Evolutionary conservation across 1,139 yeast species (phyloP).

Genomic region (Blastobotrys buckinghamii): DNA sequence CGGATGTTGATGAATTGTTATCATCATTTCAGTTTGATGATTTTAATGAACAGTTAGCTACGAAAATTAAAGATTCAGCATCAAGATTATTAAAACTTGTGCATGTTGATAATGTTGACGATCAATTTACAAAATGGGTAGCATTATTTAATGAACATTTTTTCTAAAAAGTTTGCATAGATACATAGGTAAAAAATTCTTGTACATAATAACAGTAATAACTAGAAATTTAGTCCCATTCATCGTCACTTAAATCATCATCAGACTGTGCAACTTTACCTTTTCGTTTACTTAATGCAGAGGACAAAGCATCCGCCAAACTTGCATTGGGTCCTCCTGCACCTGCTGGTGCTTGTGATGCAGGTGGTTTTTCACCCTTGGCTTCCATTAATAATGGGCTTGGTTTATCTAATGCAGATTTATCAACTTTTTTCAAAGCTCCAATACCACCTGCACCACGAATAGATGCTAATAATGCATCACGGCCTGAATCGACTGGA

Average conservation of each 20-base stretch:
- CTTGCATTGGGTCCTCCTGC: slow-evolving; percentile 46
- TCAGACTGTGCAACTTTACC: slow-evolving; percentile 78
- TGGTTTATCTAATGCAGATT: slow-evolving; percentile 75
- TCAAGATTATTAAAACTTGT: background rate
- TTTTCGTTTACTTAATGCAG: slow-evolving; percentile 77
- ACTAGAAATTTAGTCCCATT: slow-evolving; percentile 40
- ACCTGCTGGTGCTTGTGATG: slow-evolving; percentile 33
- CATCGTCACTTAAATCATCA: slow-evolving; percentile 76
- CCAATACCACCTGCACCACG: slow-evolving; percentile 74
- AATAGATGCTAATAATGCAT: slow-evolving; percentile 82
- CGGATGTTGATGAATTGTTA: slow-evolving; percentile 14
- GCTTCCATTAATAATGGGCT: slow-evolving; percentile 67
- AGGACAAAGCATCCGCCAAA: slow-evolving; percentile 82
- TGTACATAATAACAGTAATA: background rate
- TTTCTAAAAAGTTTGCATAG: slow-evolving; percentile 4
- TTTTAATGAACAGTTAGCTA: background rate
- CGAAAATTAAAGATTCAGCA: slow-evolving; percentile 1
- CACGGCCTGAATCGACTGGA: slow-evolving; percentile 55
- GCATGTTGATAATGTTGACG: slow-evolving; percentile 12
- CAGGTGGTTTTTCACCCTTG: slow-evolving; percentile 47
- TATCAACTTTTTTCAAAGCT: slow-evolving; percentile 68
- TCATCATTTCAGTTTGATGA: slow-evolving; percentile 11
- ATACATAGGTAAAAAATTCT: background rate
- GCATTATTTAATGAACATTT: slow-evolving; percentile 13
- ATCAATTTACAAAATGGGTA: slow-evolving; percentile 16